Evolutionary conservation across 148 eudicot genomes (phyloP), one percentile per base, ranked within the genome.

Genomic region (Fagopyrum esculentum): DNA sequence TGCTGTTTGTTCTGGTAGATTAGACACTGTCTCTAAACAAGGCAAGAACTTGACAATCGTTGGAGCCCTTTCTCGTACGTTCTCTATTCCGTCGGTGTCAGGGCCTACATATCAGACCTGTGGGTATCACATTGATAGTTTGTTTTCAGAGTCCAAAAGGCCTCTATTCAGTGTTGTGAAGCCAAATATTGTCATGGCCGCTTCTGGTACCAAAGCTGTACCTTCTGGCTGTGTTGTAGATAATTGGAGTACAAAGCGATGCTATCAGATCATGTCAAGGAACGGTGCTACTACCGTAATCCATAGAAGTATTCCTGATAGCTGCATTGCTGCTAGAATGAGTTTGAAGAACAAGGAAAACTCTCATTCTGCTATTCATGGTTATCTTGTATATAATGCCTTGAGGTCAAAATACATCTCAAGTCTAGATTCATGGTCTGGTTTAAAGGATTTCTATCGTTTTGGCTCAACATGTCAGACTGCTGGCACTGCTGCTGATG

Each of bases 61-160:
- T 78, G 87, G 86, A 74, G 84, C 90, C 48, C 73, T 89, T 80
- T 85, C 97, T 78, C 89, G 91, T 44, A 82, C 91, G 56, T 81
- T 91, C 76, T 86, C 93, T 29, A 77, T 78, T 72, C 97, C 97
- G 60, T 91, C 97, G 57, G 88, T 91, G 46, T 89, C 93, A 52
- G 93, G 93, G 57, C 93, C 93, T 78, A 73, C 88, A 56, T 89
- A 82, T 77, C 87, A 91, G 76, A 84, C 77, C 74, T 89, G 88
- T 77, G 89, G 85, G 17, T 89, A 89, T 82, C 89, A 87, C 78
- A 68, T 85, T 69, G 88, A 87, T 75, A 76, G 83, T 49, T 76
- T 87, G 48, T 66, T 84, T 71, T 82, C 87, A 35, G 85, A 84
- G 61, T 71, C 83, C 16, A 74, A 57, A 69, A 77, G 45, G 29